Evolutionary conservation across 345 rosid genomes (phyloP), one percentile per base, ranked within the genome.

Genomic region (Aquilaria sinensis): DNA sequence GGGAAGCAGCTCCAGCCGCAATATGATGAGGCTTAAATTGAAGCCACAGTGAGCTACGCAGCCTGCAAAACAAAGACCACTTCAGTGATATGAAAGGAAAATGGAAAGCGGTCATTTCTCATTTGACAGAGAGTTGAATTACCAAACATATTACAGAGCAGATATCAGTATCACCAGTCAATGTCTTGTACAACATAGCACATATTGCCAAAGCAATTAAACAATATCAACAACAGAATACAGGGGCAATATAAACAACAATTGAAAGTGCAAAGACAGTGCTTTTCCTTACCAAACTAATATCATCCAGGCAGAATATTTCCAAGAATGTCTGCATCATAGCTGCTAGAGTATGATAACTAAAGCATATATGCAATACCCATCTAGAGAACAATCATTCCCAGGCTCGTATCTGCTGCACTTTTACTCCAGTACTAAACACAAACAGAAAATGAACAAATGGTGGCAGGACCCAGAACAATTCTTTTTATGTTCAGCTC

Each of bases 1-100:
- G 87, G 72, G 70, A 83, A 10, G 87, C 89, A 68, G 89, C 96
- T 74, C 91, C 96, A 10, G 87, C 96, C 52, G 96, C 96, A 74
- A 88, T 88, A 31, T 88, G 89, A 63, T 80, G 83, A 50, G 96
- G 91, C 64, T 83, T 81, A 74, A 85, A 88, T 70, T 83, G 96
- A 66, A 88, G 89, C 96, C 96, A 88, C 54, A 85, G 66, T n/a
- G 96, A 85, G 75, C 85, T 85, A 67, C 91, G 80, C 34, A 88
- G 91, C 85, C 96, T 88, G 51, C 72, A 85, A 73, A 70, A 74
- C 46, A 68, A 49, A 74, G 59, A 12, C 14, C 33, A 34, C 30
- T 43, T 53, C 47, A 57, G 62, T 2, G 0, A 3, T n/a, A 6
- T 10, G 12, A 16, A 14, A 45, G 48, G 4, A 47, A 49, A 37